Base-by-base conservation (phyloP, 2,329 filamentous ascomycete genomes). In the Ceratocystis cubensis region DNA sequence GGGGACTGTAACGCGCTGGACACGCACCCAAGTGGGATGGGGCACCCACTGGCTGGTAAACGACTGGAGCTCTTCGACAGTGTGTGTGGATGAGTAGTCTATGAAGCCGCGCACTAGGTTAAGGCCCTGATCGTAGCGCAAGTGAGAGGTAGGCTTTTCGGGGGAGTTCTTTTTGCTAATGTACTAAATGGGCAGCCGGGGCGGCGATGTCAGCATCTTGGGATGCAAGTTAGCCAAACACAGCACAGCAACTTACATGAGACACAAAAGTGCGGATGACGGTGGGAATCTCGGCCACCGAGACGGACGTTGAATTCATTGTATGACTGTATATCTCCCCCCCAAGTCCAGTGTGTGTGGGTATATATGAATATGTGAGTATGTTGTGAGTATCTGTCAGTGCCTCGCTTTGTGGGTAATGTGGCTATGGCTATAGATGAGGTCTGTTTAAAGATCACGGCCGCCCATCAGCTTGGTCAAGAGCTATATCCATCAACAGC, bases 11-110 rank as follows among this genome's bases (percentile, higher is more conserved):
- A 88, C 80, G 63, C 86, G 81, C 65, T 95, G 86, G 3, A 88
- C 85, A 71, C 88, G 89, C 66, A 96, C 86, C 92, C 92, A 97
- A 71, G 85, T 84, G 1, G 94, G 92, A 67, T 88, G 85, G 0
- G 93, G 94, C 1, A 97, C 92, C 86, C 89, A 91, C 79, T 96
- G 93, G 15, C 84, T 80, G 0, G 93, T 96, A 74, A 97, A 97
- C 2, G 86, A 85, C 73, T 99, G 94, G 37, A 97, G 77, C 70
- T 97, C 91, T 76, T 99, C 94, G 71, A 99, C 88, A 0, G 90
- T 91, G 74, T 96, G 90, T 69, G 90, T 87, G 0, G 93, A 91
- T 2, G 91, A 88, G 75, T 91, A 94, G 53, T 83, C 76, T 45
- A 99, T 82, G 75, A 99, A 97, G 45, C 87, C 84, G 63, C 91